These are phyloP conservation scores for Apophysomyces sp. DNA, from an alignment of 371 early-diverging fungal genomes.

Conservation along the genomic window DNA sequence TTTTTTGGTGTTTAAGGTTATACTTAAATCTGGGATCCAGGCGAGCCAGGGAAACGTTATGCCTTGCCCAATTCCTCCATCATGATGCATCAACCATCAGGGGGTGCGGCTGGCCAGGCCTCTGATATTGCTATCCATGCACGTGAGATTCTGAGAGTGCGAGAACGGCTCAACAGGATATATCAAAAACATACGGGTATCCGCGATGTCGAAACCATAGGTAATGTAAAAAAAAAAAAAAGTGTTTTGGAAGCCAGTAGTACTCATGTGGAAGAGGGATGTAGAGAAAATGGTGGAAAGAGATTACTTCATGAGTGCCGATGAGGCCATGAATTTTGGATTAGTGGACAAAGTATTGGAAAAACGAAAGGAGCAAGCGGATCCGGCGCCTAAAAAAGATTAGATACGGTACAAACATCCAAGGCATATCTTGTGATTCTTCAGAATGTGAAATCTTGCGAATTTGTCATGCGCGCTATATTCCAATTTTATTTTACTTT, in stretches of 20 bases:
- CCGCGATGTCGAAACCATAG: constrained; percentile 79
- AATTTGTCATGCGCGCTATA: neutral
- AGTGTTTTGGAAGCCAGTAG: too few species aligned
- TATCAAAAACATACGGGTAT: constrained; percentile 86
- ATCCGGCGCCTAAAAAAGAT: constrained; percentile 1
- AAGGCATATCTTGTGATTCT: neutral
- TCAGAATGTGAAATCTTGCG: too few species aligned
- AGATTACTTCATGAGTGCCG: constrained; percentile 93
- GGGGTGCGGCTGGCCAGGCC: constrained; percentile 97
- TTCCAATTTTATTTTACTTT: neutral
- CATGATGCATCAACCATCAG: constrained; percentile 98
- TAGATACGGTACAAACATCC: neutral
- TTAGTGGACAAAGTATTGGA: constrained; percentile 87
- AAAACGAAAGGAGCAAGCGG: constrained; percentile 46
- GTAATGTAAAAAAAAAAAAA: constrained; percentile 38
- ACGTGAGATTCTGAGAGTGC: constrained; percentile 87
- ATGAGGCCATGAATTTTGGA: constrained; percentile 91
- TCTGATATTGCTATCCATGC: constrained; percentile 98
- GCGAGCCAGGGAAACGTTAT: constrained; percentile 86
- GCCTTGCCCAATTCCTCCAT: constrained; percentile 91
- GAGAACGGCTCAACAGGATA: constrained; percentile 85
- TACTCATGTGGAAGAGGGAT: too few species aligned
- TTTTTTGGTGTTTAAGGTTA: too few species aligned
- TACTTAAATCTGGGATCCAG: constrained; percentile 24
- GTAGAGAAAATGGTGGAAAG: constrained; percentile 86